phyloP scores from a whole-genome alignment of 176 grass and related monocot species.

The Hordeum marinum region DNA sequence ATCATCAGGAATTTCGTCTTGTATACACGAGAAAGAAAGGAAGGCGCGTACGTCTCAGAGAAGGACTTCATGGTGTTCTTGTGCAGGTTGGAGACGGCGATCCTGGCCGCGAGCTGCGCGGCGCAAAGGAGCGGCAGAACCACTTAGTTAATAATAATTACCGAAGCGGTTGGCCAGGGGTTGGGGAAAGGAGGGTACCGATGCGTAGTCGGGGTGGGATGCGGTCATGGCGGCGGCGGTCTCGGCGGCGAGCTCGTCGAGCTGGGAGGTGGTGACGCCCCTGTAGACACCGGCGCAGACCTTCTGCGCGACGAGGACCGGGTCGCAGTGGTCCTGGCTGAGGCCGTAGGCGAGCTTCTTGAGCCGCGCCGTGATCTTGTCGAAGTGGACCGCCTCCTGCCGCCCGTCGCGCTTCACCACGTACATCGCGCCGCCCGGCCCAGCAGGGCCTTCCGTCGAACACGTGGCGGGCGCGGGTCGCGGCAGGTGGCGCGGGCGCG shows the following conservation, averaged over 20 bases:
- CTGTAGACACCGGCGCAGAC: constrained; percentile 24
- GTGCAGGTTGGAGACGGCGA: constrained; percentile 85
- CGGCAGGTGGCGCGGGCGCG: not conserved
- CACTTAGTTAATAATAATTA: not conserved
- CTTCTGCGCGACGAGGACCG: constrained; percentile 18
- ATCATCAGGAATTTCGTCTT: no score
- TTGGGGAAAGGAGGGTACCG: constrained; percentile 21
- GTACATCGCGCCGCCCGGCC: constrained; percentile 51
- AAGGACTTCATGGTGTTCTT: constrained; percentile 83
- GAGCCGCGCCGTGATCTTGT: constrained; percentile 94
- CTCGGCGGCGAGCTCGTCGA: constrained; percentile 28
- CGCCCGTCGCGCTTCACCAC: constrained; percentile 91
- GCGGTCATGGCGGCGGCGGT: constrained; percentile 81
- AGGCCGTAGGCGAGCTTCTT: constrained; percentile 97
- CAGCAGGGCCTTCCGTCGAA: constrained; percentile 49
- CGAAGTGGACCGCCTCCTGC: constrained; percentile 91
- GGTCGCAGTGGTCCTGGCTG: constrained; percentile 96
- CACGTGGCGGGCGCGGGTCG: constrained; percentile 24
- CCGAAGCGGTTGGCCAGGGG: no score
- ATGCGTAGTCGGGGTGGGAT: constrained; percentile 89
- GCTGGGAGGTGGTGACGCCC: constrained; percentile 12
- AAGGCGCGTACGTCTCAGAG: constrained; percentile 54
- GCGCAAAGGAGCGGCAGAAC: not conserved
- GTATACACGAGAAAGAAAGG: not conserved
- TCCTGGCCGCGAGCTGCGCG: constrained; percentile 80